Evolutionary conservation across 805 yeast species (phyloP), one percentile per base, ranked within the genome.

Genomic region (Nakazawaea holstii): DNA sequence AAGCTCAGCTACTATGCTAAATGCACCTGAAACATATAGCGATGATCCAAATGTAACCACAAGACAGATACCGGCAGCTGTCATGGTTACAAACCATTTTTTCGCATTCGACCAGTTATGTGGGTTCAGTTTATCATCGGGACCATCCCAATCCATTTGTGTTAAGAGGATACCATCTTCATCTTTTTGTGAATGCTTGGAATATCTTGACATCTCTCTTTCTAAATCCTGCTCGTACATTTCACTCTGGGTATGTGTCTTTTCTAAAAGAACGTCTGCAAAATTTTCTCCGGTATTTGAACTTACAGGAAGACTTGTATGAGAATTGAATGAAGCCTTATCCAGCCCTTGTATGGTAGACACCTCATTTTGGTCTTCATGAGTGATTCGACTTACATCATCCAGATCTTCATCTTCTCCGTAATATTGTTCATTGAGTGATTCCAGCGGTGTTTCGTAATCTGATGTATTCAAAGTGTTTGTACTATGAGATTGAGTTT

Each of bases 11-110:
- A 66, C 62, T 57, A 85, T 61, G 51, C 78, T 82, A 2, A 79
- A 75, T 1, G 83, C 74, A 50, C 90, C 85, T 48, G 78, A 73
- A 26, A 84, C 86, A 56, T 72, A 86, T 46, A 85, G 68, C 0
- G 92, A 85, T 0, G 91, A 82, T 24, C 94, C 92, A 60, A 86
- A 74, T 0, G 90, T 79, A 30, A 84, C 84, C 31, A 80, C 84
- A 32, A 85, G 69, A 69, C 91, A 84, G 41, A 80, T 67, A 20
- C 69, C 50, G 2, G 90, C 89, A 11, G 82, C 77, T 4, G 79
- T 72, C 79, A 80, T 74, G 1, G 91, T 84, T 48, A 77, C 66
- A 36, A 61, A 59, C 90, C 91, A 84, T 64, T 76, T 81, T 59
- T 74, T 80, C 75, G 75, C 67, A 3, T 43, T 26, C 3, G 87